Evolutionary conservation across 305 asterid species (phyloP).

Genomic region (Salvia sclarea): DNA sequence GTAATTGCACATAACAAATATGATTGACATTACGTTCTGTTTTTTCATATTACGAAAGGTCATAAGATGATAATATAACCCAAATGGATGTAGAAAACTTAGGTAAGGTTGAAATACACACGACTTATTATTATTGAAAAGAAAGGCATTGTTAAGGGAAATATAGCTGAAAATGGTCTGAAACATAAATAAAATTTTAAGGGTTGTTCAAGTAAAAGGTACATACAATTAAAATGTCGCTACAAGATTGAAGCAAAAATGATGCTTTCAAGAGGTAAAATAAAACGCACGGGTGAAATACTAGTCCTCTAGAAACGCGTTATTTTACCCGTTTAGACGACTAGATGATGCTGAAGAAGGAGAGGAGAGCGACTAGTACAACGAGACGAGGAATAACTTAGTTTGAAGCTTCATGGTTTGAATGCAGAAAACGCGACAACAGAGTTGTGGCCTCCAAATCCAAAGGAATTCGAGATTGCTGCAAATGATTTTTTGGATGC

Average conservation of each 20-base stretch:
- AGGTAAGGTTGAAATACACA: background rate
- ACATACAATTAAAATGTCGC: background rate
- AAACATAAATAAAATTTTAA: background rate
- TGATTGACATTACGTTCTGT: no score
- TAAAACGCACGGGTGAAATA: background rate
- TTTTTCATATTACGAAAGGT: background rate
- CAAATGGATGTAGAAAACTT: background rate
- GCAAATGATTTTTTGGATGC: conserved; percentile 34
- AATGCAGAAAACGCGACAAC: conserved; percentile 83
- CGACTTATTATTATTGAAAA: background rate
- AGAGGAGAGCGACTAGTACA: conserved; percentile 33
- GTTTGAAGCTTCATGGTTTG: conserved; percentile 47
- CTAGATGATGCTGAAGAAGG: no score
- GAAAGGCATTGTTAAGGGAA: background rate
- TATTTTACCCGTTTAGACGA: conserved; percentile 19
- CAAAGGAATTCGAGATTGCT: conserved; percentile 88
- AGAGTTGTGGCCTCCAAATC: conserved; percentile 93
- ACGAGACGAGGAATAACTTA: background rate
- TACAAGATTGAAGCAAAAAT: conserved; percentile 31
- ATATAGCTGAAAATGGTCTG: background rate
- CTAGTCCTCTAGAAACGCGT: background rate
- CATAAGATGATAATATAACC: background rate
- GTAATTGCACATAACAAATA: no score
- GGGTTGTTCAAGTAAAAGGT: background rate
- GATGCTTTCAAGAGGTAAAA: background rate